These are phyloP conservation scores for Hyaloscypha hepaticicola DNA, from an alignment of 495 filamentous ascomycete species.

Conservation along the genomic window DNA sequence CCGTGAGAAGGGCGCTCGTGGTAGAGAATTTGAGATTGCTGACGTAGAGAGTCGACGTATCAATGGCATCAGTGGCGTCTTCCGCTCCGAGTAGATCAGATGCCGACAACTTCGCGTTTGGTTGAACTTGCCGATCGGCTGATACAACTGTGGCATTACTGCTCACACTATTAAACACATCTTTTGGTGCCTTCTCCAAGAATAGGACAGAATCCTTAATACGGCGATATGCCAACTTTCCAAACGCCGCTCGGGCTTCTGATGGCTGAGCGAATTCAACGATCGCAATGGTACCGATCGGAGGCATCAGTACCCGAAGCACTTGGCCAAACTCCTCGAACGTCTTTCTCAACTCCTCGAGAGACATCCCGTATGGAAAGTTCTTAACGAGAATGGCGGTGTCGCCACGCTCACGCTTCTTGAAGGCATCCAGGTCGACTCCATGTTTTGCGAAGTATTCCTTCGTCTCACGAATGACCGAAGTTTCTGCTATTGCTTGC, in stretches of 20 bases:
- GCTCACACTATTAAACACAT: slow-evolving; percentile 61
- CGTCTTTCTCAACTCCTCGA: slow-evolving; percentile 61
- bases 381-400: slow-evolving; percentile 93
- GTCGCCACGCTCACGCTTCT: slow-evolving; percentile 76
- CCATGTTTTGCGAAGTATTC: slow-evolving; percentile 82
- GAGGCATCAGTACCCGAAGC: slow-evolving; percentile 81
- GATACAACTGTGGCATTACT: slow-evolving; percentile 22
- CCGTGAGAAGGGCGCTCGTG: slow-evolving; percentile 66
- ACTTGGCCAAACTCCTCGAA: slow-evolving; percentile 75
- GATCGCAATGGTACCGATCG: slow-evolving; percentile 88
- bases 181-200: slow-evolving; percentile 88
- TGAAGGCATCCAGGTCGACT: slow-evolving; percentile 89
- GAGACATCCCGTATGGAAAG: slow-evolving; percentile 77
- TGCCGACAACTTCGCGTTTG: slow-evolving; percentile 35
- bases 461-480: slow-evolving; percentile 94
- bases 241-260: slow-evolving; percentile 79
- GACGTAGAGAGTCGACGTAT: slow-evolving; percentile 82
- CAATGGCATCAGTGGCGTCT: slow-evolving; percentile 48
- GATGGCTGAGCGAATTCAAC: slow-evolving; percentile 77
- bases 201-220: slow-evolving; percentile 91
- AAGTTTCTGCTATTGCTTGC: slow-evolving; percentile 95
- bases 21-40: slow-evolving; percentile 94
- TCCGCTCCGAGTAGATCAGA: slow-evolving; percentile 56
- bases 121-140: slow-evolving; percentile 28
- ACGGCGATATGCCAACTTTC: slow-evolving; percentile 78